Base-by-base conservation (phyloP, 2,329 filamentous ascomycete species). In the Mariannaea elegans region DNA sequence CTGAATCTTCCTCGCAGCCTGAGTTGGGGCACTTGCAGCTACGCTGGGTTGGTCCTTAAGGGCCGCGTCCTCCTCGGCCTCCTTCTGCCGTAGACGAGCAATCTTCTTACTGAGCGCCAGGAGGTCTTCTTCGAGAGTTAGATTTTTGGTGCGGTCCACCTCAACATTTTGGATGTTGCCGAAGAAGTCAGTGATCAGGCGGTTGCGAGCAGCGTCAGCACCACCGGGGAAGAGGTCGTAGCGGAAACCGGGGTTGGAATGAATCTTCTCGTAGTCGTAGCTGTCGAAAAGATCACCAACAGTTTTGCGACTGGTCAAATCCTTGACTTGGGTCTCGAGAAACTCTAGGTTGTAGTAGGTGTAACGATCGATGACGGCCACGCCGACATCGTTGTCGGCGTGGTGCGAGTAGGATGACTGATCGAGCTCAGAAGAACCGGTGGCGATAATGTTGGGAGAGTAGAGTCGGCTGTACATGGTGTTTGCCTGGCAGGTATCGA, bases 381-480 rank as follows among this genome's bases (percentile, higher is more conserved):
- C 95, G 32, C 95, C 95, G 31, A 99, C 94, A 73, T 99, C 95
- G 77, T 94, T 97, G 78, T 99, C 95, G 56, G 95, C 95, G 76
- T 99, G 95, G 79, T 99, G 95, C 2, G 92, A 97, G 78, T 99
- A 99, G 1, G 92, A 97, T 5, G 93, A 97, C 77, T 99, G 92
- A 74, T 98, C 94, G 62, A 98, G 90, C 75, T 95, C 93, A 3
- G 92, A 96, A 29, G 92, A 97, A n/a, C 95, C 95, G 0, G 96
- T 99, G 0, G 95, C 95, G 71, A 99, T 93, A 71, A 99, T 97
- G 73, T 98, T 98, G 46, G 94, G 94, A 5, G 93, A 97, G 82
- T 99, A 99, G 73, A 99, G 92, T 71, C 97, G 94, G 74, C 90
- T 94, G 80, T 97, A 99, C 93, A 99, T 97, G 29, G 95, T 99